Evolutionary conservation across 768 basidiomycete species (phyloP).

Genomic region (Pulveroboletus sp.): DNA sequence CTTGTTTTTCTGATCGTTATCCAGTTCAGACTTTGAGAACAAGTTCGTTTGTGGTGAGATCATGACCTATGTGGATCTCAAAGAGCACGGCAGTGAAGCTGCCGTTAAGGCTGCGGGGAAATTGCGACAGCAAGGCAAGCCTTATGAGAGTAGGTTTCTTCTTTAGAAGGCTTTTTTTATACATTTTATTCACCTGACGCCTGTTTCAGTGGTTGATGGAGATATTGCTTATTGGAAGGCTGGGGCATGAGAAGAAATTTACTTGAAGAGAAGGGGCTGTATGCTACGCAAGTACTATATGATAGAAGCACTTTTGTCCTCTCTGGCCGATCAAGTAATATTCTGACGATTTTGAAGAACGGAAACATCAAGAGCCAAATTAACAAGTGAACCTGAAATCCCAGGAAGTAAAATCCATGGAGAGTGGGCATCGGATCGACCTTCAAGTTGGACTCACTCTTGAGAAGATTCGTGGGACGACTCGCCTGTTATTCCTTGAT

Average conservation of each 20-base stretch:
- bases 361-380: too few species aligned
- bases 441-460: neutral
- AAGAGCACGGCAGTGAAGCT: slow-evolving; percentile 85
- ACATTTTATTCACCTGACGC: slow-evolving; percentile 7
- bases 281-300: slow-evolving; percentile 7
- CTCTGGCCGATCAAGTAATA: too few species aligned
- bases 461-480: neutral
- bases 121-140: slow-evolving; percentile 93
- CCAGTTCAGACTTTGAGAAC: slow-evolving; percentile 93
- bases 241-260: slow-evolving; percentile 41
- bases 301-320: slow-evolving; percentile 10
- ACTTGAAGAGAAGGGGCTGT: slow-evolving; percentile 5
- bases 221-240: slow-evolving; percentile 94
- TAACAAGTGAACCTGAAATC: too few species aligned
- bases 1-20: neutral
- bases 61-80: slow-evolving; percentile 88
- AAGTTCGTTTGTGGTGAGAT: slow-evolving; percentile 98
- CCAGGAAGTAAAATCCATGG: too few species aligned
- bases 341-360: too few species aligned
- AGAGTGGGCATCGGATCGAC: too few species aligned
- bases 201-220: slow-evolving; percentile 69
- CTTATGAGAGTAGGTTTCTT: slow-evolving; percentile 78
- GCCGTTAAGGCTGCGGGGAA: slow-evolving; percentile 95
- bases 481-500: slow-evolving; percentile 3
- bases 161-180: neutral